A percentile compares a stretch with the other conserved stretches of the same genome.
phyloP scores from a whole-genome alignment of 2,329 filamentous ascomycete genomes.

The Parastagonospora avenae region DNA sequence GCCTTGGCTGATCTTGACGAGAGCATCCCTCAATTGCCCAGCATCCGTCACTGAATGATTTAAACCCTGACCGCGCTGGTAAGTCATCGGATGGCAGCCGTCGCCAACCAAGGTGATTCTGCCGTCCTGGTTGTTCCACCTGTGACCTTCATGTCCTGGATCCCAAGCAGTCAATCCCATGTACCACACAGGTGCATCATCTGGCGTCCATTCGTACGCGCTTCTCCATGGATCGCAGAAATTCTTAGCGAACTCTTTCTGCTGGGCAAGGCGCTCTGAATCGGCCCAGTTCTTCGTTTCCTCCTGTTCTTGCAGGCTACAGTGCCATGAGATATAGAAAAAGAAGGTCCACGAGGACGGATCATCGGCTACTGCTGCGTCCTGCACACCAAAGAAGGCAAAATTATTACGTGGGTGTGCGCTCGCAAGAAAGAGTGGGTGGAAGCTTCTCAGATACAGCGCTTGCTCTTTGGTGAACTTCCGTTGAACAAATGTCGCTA shows the following conservation, averaged over 20 bases:
- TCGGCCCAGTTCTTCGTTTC: slow-evolving; percentile 42
- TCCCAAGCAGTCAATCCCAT: slow-evolving; percentile 46
- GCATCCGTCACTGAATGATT: slow-evolving; percentile 56
- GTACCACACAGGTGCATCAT: slow-evolving; percentile 41
- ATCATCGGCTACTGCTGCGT: slow-evolving; percentile 44
- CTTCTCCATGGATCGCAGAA: slow-evolving; percentile 55
- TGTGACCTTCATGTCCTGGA: slow-evolving; percentile 31
- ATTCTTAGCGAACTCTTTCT: slow-evolving; percentile 45
- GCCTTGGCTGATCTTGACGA: slow-evolving; percentile 31
- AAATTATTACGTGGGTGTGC: slow-evolving; percentile 53
- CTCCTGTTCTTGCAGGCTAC: slow-evolving; percentile 49
- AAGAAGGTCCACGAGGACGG: slow-evolving; percentile 54
- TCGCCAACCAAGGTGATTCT: slow-evolving; percentile 48
- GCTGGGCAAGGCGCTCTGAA: slow-evolving; percentile 46
- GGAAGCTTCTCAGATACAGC: slow-evolving; percentile 50
- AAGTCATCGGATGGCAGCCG: slow-evolving; percentile 50
- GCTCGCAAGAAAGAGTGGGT: slow-evolving; percentile 52
- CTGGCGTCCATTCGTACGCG: slow-evolving; percentile 42
- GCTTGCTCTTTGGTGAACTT: slow-evolving; percentile 52
- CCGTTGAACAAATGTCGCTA: slow-evolving; percentile 53
- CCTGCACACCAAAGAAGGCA: slow-evolving; percentile 54
- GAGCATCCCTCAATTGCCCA: slow-evolving; percentile 44
- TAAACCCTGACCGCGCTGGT: slow-evolving; percentile 56
- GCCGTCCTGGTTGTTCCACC: slow-evolving; percentile 43
- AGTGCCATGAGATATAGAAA: slow-evolving; percentile 56